phyloP scores from a whole-genome alignment of 495 filamentous ascomycete species.

The Aspergillus coremiiformis region DNA sequence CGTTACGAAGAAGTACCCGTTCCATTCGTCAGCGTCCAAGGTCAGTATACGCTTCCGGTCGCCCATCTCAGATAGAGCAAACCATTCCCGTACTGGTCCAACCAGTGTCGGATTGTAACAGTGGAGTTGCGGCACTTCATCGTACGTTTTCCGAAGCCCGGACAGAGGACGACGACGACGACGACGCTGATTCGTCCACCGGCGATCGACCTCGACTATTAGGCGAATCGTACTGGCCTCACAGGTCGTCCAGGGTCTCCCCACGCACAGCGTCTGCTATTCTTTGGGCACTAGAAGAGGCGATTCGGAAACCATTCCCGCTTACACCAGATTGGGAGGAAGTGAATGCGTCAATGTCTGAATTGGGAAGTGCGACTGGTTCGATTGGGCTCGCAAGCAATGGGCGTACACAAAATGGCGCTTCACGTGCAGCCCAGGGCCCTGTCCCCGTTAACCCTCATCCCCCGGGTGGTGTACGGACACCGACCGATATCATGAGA shows the following conservation, averaged over 20 bases:
- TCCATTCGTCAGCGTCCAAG: constrained; percentile 30
- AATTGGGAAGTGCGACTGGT: constrained; percentile 56
- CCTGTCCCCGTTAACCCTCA: constrained; percentile 41
- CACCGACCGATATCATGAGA: constrained; percentile 70
- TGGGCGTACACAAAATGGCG: constrained; percentile 44
- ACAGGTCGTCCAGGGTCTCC: constrained; percentile 51
- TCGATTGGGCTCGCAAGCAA: constrained; percentile 31
- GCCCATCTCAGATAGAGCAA: constrained; percentile 22
- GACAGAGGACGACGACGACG: constrained; percentile 23
- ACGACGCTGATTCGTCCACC: constrained; percentile 28
- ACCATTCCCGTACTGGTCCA: constrained; percentile 23
- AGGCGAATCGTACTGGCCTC: constrained; percentile 44
- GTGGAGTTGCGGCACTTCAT: constrained; percentile 23
- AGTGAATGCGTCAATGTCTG: constrained; percentile 91
- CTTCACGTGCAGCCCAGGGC: constrained; percentile 38
- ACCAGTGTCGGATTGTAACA: constrained; percentile 11
- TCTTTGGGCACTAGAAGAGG: constrained; percentile 86
- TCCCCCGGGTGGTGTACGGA: constrained; percentile 39
- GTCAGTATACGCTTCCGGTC: constrained; percentile 28
- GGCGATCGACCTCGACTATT: constrained; percentile 31
- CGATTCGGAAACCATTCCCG: constrained; percentile 69
- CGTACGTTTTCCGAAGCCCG: constrained; percentile 34
- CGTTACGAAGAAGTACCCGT: constrained; percentile 44
- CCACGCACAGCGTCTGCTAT: constrained; percentile 68
- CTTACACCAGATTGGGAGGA: constrained; percentile 83